Evolutionary conservation across 139 green algal genomes (phyloP), one percentile per base, ranked within the genome.

Genomic region (Zygnema cylindricum): DNA sequence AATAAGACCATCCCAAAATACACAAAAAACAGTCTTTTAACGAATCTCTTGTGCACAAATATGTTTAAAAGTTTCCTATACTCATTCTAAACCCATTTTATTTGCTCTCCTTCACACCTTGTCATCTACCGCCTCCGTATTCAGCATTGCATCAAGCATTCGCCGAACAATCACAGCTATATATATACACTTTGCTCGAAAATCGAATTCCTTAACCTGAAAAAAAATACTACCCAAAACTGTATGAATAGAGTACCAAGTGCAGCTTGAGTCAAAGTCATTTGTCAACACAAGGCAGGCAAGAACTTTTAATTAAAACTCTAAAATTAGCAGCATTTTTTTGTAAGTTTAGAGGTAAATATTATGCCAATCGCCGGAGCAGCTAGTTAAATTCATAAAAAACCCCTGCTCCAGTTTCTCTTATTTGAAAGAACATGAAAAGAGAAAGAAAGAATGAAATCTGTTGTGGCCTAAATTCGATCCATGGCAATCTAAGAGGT

Each of bases 81-180:
- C 57, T 73, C 57, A 73, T 30, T 73, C 30, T 30, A 73, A 73
- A n/a, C 30, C 30, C 30, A n/a, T 73, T 73, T n/a, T n/a, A 36
- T 30, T 30, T 73, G 57, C 30, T 30, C n/a, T n/a, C n/a, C n/a
- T n/a, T n/a, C n/a, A n/a, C 7, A 92, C 87, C 82, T 94, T 93
- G 94, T 99, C 97, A 83, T 99, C 98, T 1, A 99, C 94, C 77
- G 95, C 93, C 54, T 89, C 93, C 16, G 93, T 94, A 91, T 99
- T 96, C 63, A 98, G 77, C 90, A 98, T 93, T 1, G 97, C 97
- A 54, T 94, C 92, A 85, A 99, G 92, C 95, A 99, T 97, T 55
- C 97, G 93, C 3, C 97, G 93, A 43, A 98, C 88, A 94, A 99
- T 98, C n/a, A 98, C 92, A 3, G 95, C 94, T 3, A 98, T 89